Evolutionary conservation across 345 rosid genomes (phyloP), one percentile per base, ranked within the genome.

Genomic region (Cardiospermum halicacabum): DNA sequence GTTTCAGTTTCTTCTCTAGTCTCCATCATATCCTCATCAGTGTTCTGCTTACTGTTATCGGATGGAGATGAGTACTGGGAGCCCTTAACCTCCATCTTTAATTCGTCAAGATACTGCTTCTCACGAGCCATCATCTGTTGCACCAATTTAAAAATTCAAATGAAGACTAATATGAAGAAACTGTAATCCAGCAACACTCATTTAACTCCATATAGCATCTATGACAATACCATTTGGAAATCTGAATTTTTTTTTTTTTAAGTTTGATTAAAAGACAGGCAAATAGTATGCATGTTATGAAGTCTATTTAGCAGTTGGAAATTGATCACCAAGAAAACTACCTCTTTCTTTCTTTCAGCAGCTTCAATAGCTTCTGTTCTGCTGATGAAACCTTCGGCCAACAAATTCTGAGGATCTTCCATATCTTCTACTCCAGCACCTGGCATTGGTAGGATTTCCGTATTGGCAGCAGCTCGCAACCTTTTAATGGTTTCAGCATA

Each of bases 21-120:
- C 19, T 68, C 77, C 10, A n/a, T n/a, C n/a, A 25, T 53, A 1
- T 70, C 78, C 61, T 77, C 71, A 3, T 13, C 56, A 42, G 73
- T 50, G 57, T 27, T 68, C 59, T 69, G 62, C 51, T 70, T 49
- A 49, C 47, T 69, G 58, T 36, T 69, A 78, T 58, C 69, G 3
- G 61, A 21, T 10, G 26, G 53, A 11, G 70, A 49, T 64, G 80
- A 61, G 61, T 75, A 34, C n/a, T 55, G 67, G 19, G 43, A 36
- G 47, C 81, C 84, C 42, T 62, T 71, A 36, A 93, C 64, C 75
- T 93, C 99, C 80, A 37, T 69, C 71, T 82, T 85, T 36, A 94
- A 75, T 62, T 91, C 97, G 19, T 87, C 87, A 60, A 82, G 97
- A 84, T 94, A 87, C 72, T 81, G 92, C 79, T 88, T 84, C 81